Evolutionary conservation across 345 rosid species (phyloP).

Genomic region (Toxicodendron radicans): DNA sequence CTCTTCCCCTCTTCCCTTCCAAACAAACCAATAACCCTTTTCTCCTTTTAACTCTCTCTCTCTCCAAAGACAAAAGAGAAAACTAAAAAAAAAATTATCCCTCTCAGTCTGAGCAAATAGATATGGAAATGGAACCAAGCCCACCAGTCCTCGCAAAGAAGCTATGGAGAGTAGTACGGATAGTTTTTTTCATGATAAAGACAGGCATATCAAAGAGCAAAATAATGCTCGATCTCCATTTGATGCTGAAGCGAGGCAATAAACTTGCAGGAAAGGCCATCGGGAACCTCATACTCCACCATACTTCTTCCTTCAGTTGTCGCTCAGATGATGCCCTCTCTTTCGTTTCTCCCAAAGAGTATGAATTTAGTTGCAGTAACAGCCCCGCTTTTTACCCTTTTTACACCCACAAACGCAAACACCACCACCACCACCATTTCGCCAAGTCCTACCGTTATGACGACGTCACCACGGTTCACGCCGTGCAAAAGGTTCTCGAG

Average conservation of each 20-base stretch:
- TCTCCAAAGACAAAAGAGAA: constrained; percentile 1
- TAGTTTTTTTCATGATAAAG: constrained; percentile 54
- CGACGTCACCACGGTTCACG: constrained; percentile 50
- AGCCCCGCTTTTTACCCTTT: constrained; percentile 54
- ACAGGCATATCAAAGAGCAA: constrained; percentile 57
- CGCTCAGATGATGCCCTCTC: constrained; percentile 62
- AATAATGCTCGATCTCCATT: constrained; percentile 50
- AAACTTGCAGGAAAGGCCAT: constrained; percentile 58
- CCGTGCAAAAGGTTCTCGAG: constrained; percentile 72
- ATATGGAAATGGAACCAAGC: constrained; percentile 50
- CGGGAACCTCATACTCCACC: constrained; percentile 42
- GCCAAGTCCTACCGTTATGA: constrained; percentile 34
- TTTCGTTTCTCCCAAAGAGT: constrained; percentile 65
- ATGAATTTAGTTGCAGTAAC: constrained; percentile 98
- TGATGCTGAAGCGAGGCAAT: constrained; percentile 58
- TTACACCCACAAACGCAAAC: constrained; percentile 35
- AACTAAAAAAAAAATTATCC: neutral
- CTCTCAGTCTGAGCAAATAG: neutral
- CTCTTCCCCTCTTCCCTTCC: constrained; percentile 18
- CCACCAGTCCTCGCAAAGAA: constrained; percentile 49
- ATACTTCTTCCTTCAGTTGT: constrained; percentile 64
- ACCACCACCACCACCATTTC: constrained; percentile 42
- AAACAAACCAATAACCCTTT: constrained; percentile 2
- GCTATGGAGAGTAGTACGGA: constrained; percentile 49
- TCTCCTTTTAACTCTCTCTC: constrained; percentile 13